Base-by-base conservation (phyloP, 768 basidiomycete genomes). In the Amanita muscaria region DNA sequence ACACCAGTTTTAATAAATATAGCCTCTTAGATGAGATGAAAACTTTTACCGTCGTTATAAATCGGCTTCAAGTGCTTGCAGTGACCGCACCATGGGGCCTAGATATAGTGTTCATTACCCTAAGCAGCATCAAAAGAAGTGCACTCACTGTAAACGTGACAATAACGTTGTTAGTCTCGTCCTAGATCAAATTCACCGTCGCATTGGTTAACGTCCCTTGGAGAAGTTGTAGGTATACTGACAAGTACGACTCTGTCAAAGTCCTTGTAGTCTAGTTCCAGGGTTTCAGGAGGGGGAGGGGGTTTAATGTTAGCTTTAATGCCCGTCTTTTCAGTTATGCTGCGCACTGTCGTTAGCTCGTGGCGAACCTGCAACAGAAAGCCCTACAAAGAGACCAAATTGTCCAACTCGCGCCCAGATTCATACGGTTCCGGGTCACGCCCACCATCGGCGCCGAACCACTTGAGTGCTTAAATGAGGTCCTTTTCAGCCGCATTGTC, bases 61-160 rank as follows among this genome's bases (percentile, higher is more conserved):
- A 73, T 70, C 15, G 92, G 91, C 63, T 93, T 93, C 62, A 96
- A 61, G 51, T 49, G 73, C 69, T 97, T 97, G 77, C 94, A 97
- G 70, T 98, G 92, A 23, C 91, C 90, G 53, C 93, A 93, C 89
- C 88, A 84, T 30, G 79, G 78, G 19, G 85, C 75, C 74, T 77
- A 42, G 38, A 44, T 25, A 41, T 27, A 38, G 37, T 39, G 23
- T 42, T 46, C 36, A 49, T 33, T n/a, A 25, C 15, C 40, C 24
- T 12, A 29, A n/a, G 22, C 25, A 8, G 40, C 33, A 30, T 40
- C 53, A 19, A 46, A 46, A 41, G 29, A 46, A 22, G 21, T 14
- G 48, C 38, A 59, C 77, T 40, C 59, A 74, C 86, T 48, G 83
- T 89, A 67, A 86, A 89, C 1, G 85, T 70, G 36, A 94, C 88